Percentiles rank a stretch among this genome's conserved stretches.
Evolutionary conservation across 176 grass and related monocot genomes (phyloP).

Genomic region (Oryza longistaminata): DNA sequence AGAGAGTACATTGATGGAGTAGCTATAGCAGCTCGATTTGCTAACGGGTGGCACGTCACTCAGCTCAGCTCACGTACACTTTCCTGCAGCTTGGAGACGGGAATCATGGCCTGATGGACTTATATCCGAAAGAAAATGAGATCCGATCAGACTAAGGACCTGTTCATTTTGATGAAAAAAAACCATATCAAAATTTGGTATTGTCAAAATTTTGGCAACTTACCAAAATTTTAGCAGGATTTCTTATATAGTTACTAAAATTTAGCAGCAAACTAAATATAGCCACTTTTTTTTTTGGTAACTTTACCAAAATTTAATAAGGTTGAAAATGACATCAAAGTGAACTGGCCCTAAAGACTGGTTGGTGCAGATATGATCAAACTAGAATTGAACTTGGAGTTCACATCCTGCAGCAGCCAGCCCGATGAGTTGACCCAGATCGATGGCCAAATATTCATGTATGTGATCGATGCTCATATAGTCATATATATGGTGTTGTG

Average conservation of each 20-base stretch:
- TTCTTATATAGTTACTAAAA: no score
- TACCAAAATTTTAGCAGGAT: no score
- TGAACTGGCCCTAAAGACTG: no score
- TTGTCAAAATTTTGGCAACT: no score
- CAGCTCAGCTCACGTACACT: neutral
- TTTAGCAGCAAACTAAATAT: no score
- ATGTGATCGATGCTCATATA: neutral
- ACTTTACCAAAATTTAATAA: no score
- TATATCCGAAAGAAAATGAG: neutral
- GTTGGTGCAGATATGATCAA: neutral
- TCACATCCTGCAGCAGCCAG: neutral
- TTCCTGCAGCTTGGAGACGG: neutral
- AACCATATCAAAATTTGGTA: no score
- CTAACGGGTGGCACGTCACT: neutral
- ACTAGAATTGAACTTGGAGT: neutral
- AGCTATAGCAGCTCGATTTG: neutral
- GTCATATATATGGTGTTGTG: neutral
- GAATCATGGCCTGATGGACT: neutral
- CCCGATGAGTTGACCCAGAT: conserved; percentile 30
- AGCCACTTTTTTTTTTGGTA: no score
- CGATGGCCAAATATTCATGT: neutral
- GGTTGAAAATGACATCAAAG: no score
- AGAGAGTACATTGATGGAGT: no score
- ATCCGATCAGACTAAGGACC: neutral
- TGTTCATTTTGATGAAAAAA: no score